Base-by-base conservation (phyloP, 1,139 yeast species). In the Blastobotrys ciferrii region DNA sequence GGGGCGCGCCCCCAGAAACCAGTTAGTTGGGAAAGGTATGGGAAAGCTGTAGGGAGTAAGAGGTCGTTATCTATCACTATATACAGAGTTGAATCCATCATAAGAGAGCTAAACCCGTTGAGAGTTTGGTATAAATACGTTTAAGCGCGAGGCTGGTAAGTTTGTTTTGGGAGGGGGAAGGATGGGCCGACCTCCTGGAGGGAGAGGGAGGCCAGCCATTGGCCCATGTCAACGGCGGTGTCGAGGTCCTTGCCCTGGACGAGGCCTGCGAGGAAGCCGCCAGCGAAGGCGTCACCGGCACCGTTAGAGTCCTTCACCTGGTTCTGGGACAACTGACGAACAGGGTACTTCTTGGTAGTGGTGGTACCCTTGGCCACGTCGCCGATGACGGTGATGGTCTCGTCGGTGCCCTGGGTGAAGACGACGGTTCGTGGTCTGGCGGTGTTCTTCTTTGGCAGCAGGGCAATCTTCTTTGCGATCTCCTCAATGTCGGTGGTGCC, bases 211-310 rank as follows among this genome's bases (percentile, higher is more conserved):
- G 98, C 99, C 59, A 95, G 82, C 98, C 98, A 91, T 74, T 91
- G 98, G 59, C 98, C 99, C 70, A 84, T 80, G 61, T 85, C 88
- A 56, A 92, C 76, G 52, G 86, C 73, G 46, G 78, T 73, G 33
- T 58, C 68, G 52, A 89, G 67, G 31, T 77, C 59, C 70, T 85
- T 81, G 58, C 84, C 89, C 71, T 84, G 74, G 49, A 87, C 95
- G 59, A 91, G 73, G 53, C 91, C 94, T 53, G 96, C 96, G 59
- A 91, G 72, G 70, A 92, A 92, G 51, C 98, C 99, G 65, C 96
- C 95, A 52, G 98, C 98, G 67, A 92, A 92, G 19, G 98, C 98
- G 68, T 92, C 99, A 69, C 98, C 99, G 42, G 98, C 98, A 75
- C 98, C 98, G 73, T 92, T 92, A 66, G 98, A 87, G 74, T 92